Base-by-base conservation (phyloP, 805 yeast genomes). In the Pichia membranifaciens region DNA sequence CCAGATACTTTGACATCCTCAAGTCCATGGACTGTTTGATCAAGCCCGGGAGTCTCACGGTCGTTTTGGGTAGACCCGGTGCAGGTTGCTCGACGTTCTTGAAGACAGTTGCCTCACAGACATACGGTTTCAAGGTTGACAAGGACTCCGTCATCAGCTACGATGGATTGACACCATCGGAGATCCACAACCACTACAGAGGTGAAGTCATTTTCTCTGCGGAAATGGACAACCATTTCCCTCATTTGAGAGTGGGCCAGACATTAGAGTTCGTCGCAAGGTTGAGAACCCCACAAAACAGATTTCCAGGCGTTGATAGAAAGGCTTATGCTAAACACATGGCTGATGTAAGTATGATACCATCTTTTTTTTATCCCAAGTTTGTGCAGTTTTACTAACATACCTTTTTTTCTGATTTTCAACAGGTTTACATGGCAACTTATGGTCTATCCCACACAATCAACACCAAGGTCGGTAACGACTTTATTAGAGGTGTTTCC, bases 31-130 rank as follows among this genome's bases (percentile, higher is more conserved):
- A 80, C 55, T 86, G 81, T 12, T 49, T 73, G 3, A 64, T 81
- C 43, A 64, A 63, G 40, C 81, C 85, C 1, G 87, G 87, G 39
- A 81, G 80, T 49, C 64, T 82, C 45, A 73, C 82, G 12, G 82
- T 82, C 43, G 87, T 84, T 5, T 66, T 84, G 39, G 91, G 91
- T 44, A 74, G 89, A 61, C 90, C 91, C 1, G 90, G 91, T 55
- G 79, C 87, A 10, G 87, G 88, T 46, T 82, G 87, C 58, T 73
- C 87, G 3, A 81, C 87, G 0, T 66, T 82, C 39, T 64, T 82
- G 53, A 81, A 81, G 56, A 71, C 84, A 4, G 67, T 81, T 25
- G 67, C 82, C 31, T 60, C 79, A 36, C 75, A 78, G 45, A 77
- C 84, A 5, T 75, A 78, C 57, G 86, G 86, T 35, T 79, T 77